These are phyloP conservation scores for Orbilia quercus DNA, from an alignment of 2,329 filamentous ascomycete species.

Conservation along the genomic window DNA sequence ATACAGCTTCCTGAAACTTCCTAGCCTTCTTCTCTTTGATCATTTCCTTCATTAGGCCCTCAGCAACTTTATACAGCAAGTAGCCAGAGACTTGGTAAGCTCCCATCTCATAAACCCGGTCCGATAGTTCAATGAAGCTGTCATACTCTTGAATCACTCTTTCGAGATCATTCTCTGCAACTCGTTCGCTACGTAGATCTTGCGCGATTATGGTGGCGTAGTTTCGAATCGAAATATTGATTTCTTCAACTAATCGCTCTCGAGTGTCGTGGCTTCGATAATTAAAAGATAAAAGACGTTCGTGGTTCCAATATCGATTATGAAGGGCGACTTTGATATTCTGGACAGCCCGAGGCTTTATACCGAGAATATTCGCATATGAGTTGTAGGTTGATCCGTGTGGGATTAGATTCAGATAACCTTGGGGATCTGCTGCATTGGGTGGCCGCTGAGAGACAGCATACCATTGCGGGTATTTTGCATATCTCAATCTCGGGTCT, in stretches of 20 bases:
- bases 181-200: background rate
- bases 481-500: background rate
- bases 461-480: slow-evolving; percentile 30
- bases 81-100: slow-evolving; percentile 32
- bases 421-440: background rate
- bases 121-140: slow-evolving; percentile 25
- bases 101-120: slow-evolving; percentile 25
- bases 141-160: slow-evolving; percentile 19
- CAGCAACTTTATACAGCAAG: slow-evolving; percentile 36
- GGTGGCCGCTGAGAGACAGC: slow-evolving; percentile 17
- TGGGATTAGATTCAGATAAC: slow-evolving; percentile 28
- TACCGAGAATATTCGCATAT: slow-evolving; percentile 24
- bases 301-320: slow-evolving; percentile 18
- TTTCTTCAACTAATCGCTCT: slow-evolving; percentile 25
- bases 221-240: slow-evolving; percentile 38
- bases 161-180: background rate
- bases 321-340: slow-evolving; percentile 15
- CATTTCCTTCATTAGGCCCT: slow-evolving; percentile 32
- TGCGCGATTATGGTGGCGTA: slow-evolving; percentile 16
- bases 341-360: slow-evolving; percentile 29
- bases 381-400: background rate
- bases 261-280: slow-evolving; percentile 3
- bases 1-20: background rate
- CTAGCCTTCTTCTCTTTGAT: slow-evolving; percentile 11
- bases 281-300: slow-evolving; percentile 7